Conservation (phyloP, 2,329 filamentous ascomycete species). For the Diplodia mutila region DNA sequence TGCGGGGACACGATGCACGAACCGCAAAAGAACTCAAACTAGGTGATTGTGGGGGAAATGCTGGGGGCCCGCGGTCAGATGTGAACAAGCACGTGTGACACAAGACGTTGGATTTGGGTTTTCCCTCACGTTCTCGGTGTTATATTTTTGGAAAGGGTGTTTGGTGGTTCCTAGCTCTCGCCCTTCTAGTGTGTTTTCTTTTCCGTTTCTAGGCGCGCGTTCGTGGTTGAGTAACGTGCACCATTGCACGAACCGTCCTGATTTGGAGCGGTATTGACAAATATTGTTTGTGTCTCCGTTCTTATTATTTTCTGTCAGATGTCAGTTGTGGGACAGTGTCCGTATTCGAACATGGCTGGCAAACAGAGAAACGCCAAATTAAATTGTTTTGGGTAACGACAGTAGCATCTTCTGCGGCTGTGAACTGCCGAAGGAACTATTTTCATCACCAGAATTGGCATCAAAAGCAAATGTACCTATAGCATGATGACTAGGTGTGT, state of each 20-base stretch:
- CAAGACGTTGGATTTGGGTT: constrained; percentile 11
- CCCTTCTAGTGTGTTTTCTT: background rate
- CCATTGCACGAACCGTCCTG: background rate
- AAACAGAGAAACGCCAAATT: background rate
- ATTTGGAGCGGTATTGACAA: background rate
- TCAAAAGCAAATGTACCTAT: background rate
- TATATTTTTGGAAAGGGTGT: background rate
- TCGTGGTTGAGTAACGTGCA: background rate
- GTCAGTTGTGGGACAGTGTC: background rate
- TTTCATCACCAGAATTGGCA: background rate
- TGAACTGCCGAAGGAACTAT: background rate
- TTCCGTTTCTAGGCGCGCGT: background rate
- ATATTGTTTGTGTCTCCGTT: background rate
- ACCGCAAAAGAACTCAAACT: background rate
- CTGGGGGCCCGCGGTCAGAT: background rate
- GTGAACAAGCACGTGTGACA: background rate
- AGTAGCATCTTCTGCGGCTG: background rate
- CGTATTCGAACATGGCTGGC: background rate
- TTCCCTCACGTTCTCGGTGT: background rate
- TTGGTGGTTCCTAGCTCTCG: background rate
- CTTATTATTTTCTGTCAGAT: background rate
- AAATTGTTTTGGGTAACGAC: background rate
- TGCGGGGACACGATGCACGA: background rate
- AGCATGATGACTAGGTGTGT: background rate
- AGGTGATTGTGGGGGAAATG: background rate